These are phyloP conservation scores for Candida pseudoglaebosa DNA, from an alignment of 805 yeast genomes.

Conservation along the genomic window DNA sequence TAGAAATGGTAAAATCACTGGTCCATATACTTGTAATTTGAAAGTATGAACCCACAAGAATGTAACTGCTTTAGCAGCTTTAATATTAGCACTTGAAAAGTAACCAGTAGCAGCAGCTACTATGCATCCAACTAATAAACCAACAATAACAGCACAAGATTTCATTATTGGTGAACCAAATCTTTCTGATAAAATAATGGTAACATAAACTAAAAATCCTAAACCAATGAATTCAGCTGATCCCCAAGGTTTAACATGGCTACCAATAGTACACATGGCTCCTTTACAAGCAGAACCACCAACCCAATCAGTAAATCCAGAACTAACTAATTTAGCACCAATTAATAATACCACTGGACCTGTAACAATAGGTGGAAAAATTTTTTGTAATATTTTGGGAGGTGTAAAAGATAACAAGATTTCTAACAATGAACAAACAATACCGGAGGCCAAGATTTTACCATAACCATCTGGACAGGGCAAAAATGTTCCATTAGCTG, in stretches of 20 bases:
- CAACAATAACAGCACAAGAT: constrained; percentile 87
- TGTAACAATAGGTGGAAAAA: constrained; percentile 88
- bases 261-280: constrained; percentile 18
- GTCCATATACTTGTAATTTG: constrained; percentile 72
- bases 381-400: constrained; percentile 58
- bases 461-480: constrained; percentile 94
- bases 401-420: constrained; percentile 74
- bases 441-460: constrained; percentile 77
- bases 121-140: constrained; percentile 82
- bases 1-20: constrained; percentile 78
- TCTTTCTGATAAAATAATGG: constrained; percentile 73
- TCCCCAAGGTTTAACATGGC: constrained; percentile 66
- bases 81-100: constrained; percentile 55
- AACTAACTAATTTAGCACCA: constrained; percentile 63
- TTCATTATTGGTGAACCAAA: constrained; percentile 95
- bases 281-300: constrained; percentile 76
- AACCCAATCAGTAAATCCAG: constrained; percentile 81
- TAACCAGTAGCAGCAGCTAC: constrained; percentile 91
- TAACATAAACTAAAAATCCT: constrained; percentile 75
- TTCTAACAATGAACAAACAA: constrained; percentile 72
- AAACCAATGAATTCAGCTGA: constrained; percentile 83
- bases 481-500: constrained; percentile 57
- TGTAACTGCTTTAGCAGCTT: constrained; percentile 74
- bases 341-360: constrained; percentile 89
- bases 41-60: constrained; percentile 89